Evolutionary conservation across 2,329 filamentous ascomycete species (phyloP).

Genomic region (Xylaria sp.): DNA sequence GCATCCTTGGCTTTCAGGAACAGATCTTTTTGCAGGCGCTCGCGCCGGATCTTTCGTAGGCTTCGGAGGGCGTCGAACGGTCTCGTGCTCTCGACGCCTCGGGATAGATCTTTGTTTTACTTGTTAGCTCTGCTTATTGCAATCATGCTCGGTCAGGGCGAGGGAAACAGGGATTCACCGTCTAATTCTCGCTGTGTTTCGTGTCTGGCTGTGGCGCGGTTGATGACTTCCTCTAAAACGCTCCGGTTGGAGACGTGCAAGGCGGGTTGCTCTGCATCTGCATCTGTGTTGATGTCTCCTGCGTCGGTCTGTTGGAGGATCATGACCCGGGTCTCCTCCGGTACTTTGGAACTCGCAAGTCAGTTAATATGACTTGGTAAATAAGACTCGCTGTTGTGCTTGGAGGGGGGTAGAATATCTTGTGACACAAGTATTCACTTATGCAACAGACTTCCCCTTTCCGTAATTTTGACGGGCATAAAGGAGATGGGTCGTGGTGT

Average conservation of each 20-base stretch:
- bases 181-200: constrained; percentile 66
- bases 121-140: background rate
- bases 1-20: constrained; percentile 77
- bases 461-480: background rate
- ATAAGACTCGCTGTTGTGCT: background rate
- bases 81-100: constrained; percentile 64
- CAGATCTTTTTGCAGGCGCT: constrained; percentile 65
- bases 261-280: constrained; percentile 30
- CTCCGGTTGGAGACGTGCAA: constrained; percentile 32
- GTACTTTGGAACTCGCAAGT: constrained; percentile 46
- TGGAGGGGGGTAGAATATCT: background rate
- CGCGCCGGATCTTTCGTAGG: constrained; percentile 66
- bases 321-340: constrained; percentile 67
- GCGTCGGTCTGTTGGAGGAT: constrained; percentile 72
- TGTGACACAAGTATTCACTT: background rate
- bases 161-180: constrained; percentile 46
- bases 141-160: background rate
- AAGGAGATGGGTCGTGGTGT: background rate
- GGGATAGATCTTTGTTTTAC: constrained; percentile 56
- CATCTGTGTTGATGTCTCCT: constrained; percentile 40
- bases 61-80: constrained; percentile 63
- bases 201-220: constrained; percentile 61
- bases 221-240: constrained; percentile 72
- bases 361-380: background rate
- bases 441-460: background rate